Evolutionary conservation across 192 early-diverging fungal genomes (phyloP).

Genomic region (Geranomyces michiganensis): DNA sequence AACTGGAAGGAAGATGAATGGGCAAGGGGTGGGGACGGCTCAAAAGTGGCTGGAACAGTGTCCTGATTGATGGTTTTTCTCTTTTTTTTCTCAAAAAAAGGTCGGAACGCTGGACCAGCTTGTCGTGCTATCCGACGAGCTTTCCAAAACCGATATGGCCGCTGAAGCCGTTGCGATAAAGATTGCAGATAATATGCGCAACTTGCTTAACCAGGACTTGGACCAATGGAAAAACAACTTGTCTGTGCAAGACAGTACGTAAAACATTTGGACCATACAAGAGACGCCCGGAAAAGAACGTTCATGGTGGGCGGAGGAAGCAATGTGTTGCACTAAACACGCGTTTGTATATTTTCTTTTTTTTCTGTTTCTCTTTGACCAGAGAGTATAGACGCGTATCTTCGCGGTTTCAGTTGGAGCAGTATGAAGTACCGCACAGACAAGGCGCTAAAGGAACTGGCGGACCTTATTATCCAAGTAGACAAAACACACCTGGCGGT

Average conservation of each 20-base stretch:
- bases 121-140: constrained; percentile 92
- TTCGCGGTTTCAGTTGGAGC: constrained; percentile 92
- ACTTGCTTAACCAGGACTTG: constrained; percentile 67
- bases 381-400: constrained; percentile 88
- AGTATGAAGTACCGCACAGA: constrained; percentile 95
- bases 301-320: no score
- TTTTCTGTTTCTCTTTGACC: not conserved
- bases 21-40: no score
- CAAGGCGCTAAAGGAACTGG: constrained; percentile 85
- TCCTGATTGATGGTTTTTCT: not conserved
- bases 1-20: no score
- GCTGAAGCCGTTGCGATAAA: constrained; percentile 79
- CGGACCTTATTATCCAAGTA: constrained; percentile 77
- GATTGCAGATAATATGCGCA: constrained; percentile 81
- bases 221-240: constrained; percentile 68
- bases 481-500: not conserved
- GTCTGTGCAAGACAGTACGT: constrained; percentile 81
- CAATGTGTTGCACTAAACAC: not conserved
- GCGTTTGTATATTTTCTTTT: constrained; percentile 4
- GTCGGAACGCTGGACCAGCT: constrained; percentile 95
- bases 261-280: no score
- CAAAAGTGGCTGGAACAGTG: no score
- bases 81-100: constrained; percentile 56
- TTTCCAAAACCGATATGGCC: constrained; percentile 79
- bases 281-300: no score